A percentile compares a stretch with the other conserved stretches of the same genome.
phyloP scores from a whole-genome alignment of 1,139 yeast species.

The Torulaspora pretoriensis region DNA sequence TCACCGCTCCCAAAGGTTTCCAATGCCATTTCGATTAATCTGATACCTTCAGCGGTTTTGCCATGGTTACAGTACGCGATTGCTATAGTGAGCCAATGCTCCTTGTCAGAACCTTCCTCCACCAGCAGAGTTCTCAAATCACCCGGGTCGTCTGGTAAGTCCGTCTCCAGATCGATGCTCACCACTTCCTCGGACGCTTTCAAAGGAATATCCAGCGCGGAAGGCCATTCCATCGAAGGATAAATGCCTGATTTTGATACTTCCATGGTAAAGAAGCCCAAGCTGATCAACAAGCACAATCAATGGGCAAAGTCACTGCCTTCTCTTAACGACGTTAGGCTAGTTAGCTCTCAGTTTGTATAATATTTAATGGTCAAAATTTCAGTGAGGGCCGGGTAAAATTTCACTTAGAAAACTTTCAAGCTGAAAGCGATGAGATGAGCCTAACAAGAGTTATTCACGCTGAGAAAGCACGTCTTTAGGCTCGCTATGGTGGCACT shows the following conservation, averaged over 20 bases:
- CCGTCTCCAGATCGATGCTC: slow-evolving; percentile 60
- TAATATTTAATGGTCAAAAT: background rate
- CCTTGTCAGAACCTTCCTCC: slow-evolving; percentile 69
- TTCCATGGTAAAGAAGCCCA: slow-evolving; percentile 6
- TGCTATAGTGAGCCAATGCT: slow-evolving; percentile 82
- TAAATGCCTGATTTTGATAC: slow-evolving; percentile 29
- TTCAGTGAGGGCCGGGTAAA: background rate
- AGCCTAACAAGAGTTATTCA: background rate
- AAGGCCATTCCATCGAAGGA: slow-evolving; percentile 34
- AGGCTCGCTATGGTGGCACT: slow-evolving; percentile 9
- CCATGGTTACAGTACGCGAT: slow-evolving; percentile 68
- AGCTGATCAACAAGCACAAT: background rate
- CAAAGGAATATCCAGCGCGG: slow-evolving; percentile 58
- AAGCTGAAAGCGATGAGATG: slow-evolving; percentile 11
- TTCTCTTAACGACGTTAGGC: background rate
- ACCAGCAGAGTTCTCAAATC: slow-evolving; percentile 75
- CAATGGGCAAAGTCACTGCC: too few species aligned
- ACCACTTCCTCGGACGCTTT: slow-evolving; percentile 66
- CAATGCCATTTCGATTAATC: slow-evolving; percentile 61
- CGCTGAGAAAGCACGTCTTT: background rate
- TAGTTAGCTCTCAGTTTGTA: background rate
- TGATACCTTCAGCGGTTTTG: slow-evolving; percentile 57
- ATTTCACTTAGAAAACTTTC: slow-evolving; percentile 5
- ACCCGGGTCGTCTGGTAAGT: slow-evolving; percentile 82
- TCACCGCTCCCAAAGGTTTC: slow-evolving; percentile 41